A percentile compares a stretch with the other conserved stretches of the same genome.
phyloP scores from a whole-genome alignment of 2,329 filamentous ascomycete genomes.

The Neurospora sp. region DNA sequence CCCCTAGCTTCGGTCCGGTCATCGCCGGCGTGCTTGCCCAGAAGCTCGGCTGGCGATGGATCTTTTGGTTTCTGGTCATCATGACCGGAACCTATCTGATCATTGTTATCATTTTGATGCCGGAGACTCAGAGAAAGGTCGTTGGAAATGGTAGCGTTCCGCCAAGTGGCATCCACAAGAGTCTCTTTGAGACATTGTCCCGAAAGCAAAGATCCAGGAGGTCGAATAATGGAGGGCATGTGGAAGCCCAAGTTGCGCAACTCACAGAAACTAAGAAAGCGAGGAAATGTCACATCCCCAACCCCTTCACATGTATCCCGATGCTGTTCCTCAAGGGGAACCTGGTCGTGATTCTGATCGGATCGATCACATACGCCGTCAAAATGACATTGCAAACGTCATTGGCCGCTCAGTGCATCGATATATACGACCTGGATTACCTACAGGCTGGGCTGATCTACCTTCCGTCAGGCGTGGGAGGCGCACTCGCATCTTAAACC shows the following conservation, averaged over 20 bases:
- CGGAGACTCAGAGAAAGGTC: constrained; percentile 38
- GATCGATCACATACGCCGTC: constrained; percentile 9
- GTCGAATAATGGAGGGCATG: neutral
- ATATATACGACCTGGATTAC: neutral
- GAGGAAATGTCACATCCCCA: neutral
- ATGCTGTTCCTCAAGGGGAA: constrained; percentile 6
- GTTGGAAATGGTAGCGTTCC: constrained; percentile 43
- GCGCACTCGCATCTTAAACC: constrained; percentile 4
- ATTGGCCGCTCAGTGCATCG: constrained; percentile 7
- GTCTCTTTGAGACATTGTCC: constrained; percentile 20
- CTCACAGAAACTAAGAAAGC: neutral
- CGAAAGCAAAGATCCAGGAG: neutral
- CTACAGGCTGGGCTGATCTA: neutral
- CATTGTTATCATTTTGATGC: constrained; percentile 38
- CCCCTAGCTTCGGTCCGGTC: constrained; percentile 41
- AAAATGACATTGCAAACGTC: constrained; percentile 8
- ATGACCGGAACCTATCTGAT: constrained; percentile 29
- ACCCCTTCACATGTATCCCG: constrained; percentile 8
- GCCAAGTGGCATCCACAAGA: constrained; percentile 28
- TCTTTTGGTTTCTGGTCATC: constrained; percentile 54
- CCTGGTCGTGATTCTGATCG: constrained; percentile 8
- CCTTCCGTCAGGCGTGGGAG: neutral
- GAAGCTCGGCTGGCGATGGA: constrained; percentile 47
- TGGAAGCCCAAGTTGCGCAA: neutral
- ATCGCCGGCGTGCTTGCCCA: constrained; percentile 48